phyloP scores from a whole-genome alignment of 148 eudicot genomes.

The Cornus suecica region DNA sequence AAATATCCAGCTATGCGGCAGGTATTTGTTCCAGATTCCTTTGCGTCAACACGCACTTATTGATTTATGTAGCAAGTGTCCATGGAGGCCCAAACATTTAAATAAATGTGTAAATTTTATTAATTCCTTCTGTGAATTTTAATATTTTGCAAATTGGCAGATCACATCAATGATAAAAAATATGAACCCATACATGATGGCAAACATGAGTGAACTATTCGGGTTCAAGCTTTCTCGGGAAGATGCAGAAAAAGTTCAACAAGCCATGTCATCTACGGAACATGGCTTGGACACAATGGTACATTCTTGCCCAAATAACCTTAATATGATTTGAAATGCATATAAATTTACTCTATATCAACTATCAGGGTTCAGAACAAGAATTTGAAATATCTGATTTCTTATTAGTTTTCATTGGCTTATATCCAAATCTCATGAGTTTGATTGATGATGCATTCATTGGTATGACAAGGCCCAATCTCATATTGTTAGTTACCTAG shows the following conservation, averaged over 20 bases:
- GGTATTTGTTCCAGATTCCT: conserved; percentile 32
- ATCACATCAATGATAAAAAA: conserved; percentile 88
- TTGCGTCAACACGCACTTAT: conserved; percentile 13
- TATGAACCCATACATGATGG: conserved; percentile 99
- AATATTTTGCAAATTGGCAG: conserved; percentile 32
- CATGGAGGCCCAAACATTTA: not conserved
- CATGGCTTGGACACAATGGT: no score
- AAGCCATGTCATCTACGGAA: conserved; percentile 90
- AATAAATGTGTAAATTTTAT: not conserved
- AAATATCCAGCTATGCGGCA: conserved; percentile 94
- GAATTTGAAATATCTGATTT: not conserved
- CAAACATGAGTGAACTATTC: conserved; percentile 94
- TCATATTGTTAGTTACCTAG: not conserved
- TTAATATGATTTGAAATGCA: not conserved
- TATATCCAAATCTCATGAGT: not conserved
- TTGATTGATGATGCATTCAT: not conserved
- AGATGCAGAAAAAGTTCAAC: conserved; percentile 95
- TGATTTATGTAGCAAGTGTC: not conserved
- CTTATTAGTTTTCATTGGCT: not conserved
- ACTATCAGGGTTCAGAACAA: not conserved
- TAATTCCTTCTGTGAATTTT: not conserved
- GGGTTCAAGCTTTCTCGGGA: conserved; percentile 87
- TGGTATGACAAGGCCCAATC: not conserved
- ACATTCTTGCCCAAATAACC: no score
- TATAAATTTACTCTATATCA: not conserved